phyloP scores from a whole-genome alignment of 2,329 filamentous ascomycete genomes.

The Colletotrichum filicis region DNA sequence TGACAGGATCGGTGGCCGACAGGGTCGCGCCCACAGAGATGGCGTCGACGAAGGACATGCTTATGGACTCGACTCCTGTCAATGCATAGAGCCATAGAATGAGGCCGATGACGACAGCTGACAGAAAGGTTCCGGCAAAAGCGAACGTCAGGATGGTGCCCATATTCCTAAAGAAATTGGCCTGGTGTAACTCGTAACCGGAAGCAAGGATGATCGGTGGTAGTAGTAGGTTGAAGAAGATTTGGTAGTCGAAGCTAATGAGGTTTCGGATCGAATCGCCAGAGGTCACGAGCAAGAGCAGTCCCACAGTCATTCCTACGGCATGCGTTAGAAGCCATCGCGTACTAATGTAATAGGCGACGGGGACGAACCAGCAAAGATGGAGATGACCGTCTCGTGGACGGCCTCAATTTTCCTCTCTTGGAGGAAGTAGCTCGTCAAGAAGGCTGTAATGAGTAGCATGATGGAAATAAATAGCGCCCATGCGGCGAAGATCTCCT shows the following conservation, averaged over 20 bases:
- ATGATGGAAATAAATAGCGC: slow-evolving; percentile 96
- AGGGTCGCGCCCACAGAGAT: slow-evolving; percentile 96
- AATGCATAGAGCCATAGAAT: slow-evolving; percentile 91
- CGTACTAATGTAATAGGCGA: neutral
- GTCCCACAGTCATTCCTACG: slow-evolving; percentile 91
- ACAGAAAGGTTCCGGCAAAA: slow-evolving; percentile 96
- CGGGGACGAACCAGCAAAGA: slow-evolving; percentile 82
- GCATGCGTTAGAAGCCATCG: slow-evolving; percentile 7
- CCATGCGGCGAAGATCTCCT: slow-evolving; percentile 97
- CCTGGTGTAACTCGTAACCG: slow-evolving; percentile 96
- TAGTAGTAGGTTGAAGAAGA: slow-evolving; percentile 99
- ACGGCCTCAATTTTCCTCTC: slow-evolving; percentile 97
- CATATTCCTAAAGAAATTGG: slow-evolving; percentile 99
- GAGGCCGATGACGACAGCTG: slow-evolving; percentile 90
- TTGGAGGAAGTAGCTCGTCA: slow-evolving; percentile 96
- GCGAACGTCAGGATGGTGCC: slow-evolving; percentile 97
- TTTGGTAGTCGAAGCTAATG: slow-evolving; percentile 98
- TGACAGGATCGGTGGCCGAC: slow-evolving; percentile 96
- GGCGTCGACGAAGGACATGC: slow-evolving; percentile 92
- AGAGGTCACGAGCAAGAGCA: slow-evolving; percentile 85
- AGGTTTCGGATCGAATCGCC: slow-evolving; percentile 87
- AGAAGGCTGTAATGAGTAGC: slow-evolving; percentile 92
- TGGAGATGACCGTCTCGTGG: slow-evolving; percentile 97
- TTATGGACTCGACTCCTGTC: slow-evolving; percentile 85
- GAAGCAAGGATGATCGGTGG: slow-evolving; percentile 97